A percentile compares a stretch with the other conserved stretches of the same genome.
phyloP scores from a whole-genome alignment of 2,329 filamentous ascomycete species.

The Penicillium vulpinum region DNA sequence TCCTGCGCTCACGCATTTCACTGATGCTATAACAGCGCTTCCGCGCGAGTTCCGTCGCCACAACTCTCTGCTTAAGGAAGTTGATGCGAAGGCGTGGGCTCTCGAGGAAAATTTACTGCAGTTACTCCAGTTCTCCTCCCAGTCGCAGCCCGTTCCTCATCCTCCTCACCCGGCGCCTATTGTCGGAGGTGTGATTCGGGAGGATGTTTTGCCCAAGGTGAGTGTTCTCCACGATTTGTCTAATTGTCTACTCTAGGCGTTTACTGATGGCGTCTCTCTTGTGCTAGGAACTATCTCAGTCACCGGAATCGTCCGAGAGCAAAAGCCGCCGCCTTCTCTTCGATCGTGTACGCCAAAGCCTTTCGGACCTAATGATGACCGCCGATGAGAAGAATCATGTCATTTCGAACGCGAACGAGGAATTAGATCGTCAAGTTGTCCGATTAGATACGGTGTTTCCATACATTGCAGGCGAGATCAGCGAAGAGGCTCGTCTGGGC shows the following conservation, averaged over 20 bases:
- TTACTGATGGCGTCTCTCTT: constrained; percentile 7
- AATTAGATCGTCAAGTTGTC: constrained; percentile 77
- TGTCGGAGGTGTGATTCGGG: constrained; percentile 35
- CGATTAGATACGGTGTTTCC: constrained; percentile 87
- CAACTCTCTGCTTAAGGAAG: constrained; percentile 93
- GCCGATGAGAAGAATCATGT: constrained; percentile 98
- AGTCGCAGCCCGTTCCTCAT: constrained; percentile 36
- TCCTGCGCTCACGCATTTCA: constrained; percentile 72
- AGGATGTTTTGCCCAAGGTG: constrained; percentile 36
- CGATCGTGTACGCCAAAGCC: constrained; percentile 72
- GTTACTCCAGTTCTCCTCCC: constrained; percentile 57
- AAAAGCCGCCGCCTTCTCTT: constrained; percentile 66
- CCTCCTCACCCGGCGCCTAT: constrained; percentile 40
- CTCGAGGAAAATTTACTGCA: constrained; percentile 80
- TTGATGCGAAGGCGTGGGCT: constrained; percentile 92
- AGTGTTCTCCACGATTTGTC: constrained; percentile 10
- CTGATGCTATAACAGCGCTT: constrained; percentile 86
- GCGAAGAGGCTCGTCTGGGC: constrained; percentile 89
- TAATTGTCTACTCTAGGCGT: background rate
- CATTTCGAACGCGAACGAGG: constrained; percentile 86
- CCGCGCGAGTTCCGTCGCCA: constrained; percentile 94
- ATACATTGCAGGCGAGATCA: constrained; percentile 83
- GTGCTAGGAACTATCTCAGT: constrained; percentile 29
- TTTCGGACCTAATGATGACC: constrained; percentile 82
- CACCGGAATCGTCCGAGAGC: constrained; percentile 37